Evolutionary conservation across 306 rosid genomes (phyloP), one percentile per base, ranked within the genome.

Genomic region (Ceratonia siliqua): DNA sequence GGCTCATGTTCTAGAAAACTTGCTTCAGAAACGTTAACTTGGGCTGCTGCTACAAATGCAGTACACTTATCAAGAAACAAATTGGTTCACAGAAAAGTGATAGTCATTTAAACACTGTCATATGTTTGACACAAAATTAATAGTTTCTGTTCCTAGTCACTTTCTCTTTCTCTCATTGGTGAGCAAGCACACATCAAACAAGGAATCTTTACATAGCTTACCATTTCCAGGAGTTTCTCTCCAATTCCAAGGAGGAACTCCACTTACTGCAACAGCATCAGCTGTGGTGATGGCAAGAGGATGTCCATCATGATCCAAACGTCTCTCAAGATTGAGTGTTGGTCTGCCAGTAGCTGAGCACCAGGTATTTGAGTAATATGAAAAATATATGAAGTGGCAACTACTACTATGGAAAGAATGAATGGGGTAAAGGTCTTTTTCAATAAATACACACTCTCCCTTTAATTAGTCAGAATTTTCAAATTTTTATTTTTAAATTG

Each of bases 161-260:
- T 22, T 42, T 24, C 63, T 57, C n/a, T 11, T 11, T 57, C 68
- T 62, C 55, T 64, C 39, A 24, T 36, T 30, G 45, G 25, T 6
- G 61, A 72, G 49, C 52, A 68, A 67, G 42, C 50, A 30, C 57
- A 46, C n/a, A 28, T 68, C 62, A 74, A 52, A 69, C 61, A 59
- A 61, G 9, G 58, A 68, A 68, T 64, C 70, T 61, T 35, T 67
- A 56, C 50, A 68, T 52, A 56, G 68, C 67, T 79, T 76, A 90
- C 98, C 90, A 85, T 86, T 91, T 84, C 87, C 92, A 2, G 96
- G 89, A 80, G 96, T 83, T 62, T 91, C 97, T 84, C 97, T 89
- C 98, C 98, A 94, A 83, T 87, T 91, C 98, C 98, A 94, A 71
- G 97, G 96, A 22, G 98, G 87, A 73, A 89, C 97, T 70, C 92